phyloP scores from a whole-genome alignment of 306 rosid genomes.

The Castanea crenata region DNA sequence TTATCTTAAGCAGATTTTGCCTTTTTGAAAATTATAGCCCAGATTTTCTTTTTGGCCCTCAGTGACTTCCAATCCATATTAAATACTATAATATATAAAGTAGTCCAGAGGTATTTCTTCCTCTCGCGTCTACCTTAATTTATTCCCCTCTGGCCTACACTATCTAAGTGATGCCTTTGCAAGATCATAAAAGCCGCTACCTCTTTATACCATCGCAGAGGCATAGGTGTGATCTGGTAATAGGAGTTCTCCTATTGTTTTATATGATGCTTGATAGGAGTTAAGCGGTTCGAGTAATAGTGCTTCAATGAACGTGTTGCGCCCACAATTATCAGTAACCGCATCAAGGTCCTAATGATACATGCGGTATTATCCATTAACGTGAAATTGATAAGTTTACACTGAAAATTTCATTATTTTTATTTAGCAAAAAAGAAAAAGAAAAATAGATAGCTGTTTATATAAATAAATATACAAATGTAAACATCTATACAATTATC shows the following conservation, averaged over 20 bases:
- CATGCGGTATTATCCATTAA: no score
- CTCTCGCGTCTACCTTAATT: slow-evolving; percentile 22
- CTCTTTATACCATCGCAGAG: no score
- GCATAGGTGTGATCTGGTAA: no score
- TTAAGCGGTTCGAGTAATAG: no score
- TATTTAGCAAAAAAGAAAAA: no score
- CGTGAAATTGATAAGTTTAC: rapidly evolving
- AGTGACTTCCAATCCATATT: slow-evolving; percentile 41
- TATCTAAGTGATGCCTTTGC: slow-evolving; percentile 56
- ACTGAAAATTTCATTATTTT: no score
- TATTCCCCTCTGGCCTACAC: slow-evolving; percentile 57
- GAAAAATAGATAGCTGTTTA: no score
- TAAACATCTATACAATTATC: slow-evolving; percentile 1
- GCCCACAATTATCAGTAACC: rapidly evolving
- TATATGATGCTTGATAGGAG: no score
- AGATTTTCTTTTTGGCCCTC: slow-evolving; percentile 28
- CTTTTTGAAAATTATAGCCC: slow-evolving; percentile 8
- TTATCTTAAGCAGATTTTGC: slow-evolving; percentile 22
- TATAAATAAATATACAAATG: not conserved
- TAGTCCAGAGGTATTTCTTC: slow-evolving; percentile 39
- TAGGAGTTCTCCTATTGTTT: no score
- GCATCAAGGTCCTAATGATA: rapidly evolving
- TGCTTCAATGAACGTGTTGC: no score
- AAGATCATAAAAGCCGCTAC: slow-evolving; percentile 27
- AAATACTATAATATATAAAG: slow-evolving; percentile 2